Evolutionary conservation across 352 stramenopile genomes (phyloP), one percentile per base, ranked within the genome.

Genomic region (Phytophthora pistaciae): DNA sequence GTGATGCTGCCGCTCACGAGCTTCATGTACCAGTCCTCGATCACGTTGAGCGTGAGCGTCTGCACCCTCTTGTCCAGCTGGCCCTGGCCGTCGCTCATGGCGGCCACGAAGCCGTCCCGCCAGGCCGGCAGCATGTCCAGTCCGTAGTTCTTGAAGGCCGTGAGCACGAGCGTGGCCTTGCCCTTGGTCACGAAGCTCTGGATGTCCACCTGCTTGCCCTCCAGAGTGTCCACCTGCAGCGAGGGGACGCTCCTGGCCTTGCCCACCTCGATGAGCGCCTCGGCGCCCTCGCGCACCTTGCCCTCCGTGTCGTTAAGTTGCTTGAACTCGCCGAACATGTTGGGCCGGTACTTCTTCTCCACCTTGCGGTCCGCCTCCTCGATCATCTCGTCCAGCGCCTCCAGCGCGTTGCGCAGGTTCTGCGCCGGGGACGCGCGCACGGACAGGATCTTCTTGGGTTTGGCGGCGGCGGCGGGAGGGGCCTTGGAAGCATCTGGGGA

Each of bases 1-100:
- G 78, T 80, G 62, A 96, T 96, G 33, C 85, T 92, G 0, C 77
- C 68, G 25, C 87, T 80, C 52, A 96, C 83, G 21, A 94, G 68
- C 75, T 93, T 93, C 82, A 95, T 93, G 79, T 96, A 96, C 90
- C 90, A 96, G 63, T 96, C 90, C 62, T 96, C 90, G 21, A 96
- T 92, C 70, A 96, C 89, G 64, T 93, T 94, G 58, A 96, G 77
- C 62, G 84, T 87, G 23, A 92, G 55, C 2, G 88, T 82, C 70
- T 94, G 88, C 53, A 92, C 79, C 4, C 46, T 60, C 16, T 6
- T 20, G 36, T 82, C 67, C 20, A 76, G 0, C 14, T 58, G 10
- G 53, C 68, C 70, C 27, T 77, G 46, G 13, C 64, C 54, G 14
- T 73, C 56, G 20, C 44, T 71, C 62, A 94, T 87, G 25, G 78